Conservation (phyloP, 345 rosid genomes). For the Euphorbia lathyris region DNA sequence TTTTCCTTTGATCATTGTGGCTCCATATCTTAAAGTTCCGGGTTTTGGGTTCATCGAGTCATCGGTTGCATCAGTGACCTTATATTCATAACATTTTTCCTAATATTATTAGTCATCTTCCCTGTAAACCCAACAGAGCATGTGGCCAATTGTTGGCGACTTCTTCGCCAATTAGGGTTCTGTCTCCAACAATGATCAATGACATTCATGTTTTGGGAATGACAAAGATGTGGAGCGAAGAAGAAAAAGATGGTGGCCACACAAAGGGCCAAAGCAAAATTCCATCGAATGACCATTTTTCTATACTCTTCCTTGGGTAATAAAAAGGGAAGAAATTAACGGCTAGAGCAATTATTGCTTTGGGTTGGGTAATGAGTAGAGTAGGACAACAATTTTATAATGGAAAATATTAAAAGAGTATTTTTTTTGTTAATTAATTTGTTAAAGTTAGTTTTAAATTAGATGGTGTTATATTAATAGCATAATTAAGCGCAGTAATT, state of each 20-base stretch:
- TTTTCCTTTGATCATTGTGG: slow-evolving; percentile 48
- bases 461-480: no score
- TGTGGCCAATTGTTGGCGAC: slow-evolving; percentile 45
- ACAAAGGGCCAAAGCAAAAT: slow-evolving; percentile 19
- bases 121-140: slow-evolving; percentile 67
- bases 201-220: slow-evolving; percentile 39
- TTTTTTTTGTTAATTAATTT: no score
- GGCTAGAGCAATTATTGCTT: neutral
- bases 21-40: slow-evolving; percentile 65
- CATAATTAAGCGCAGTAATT: no score
- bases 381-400: neutral
- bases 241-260: slow-evolving; percentile 11
- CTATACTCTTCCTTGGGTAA: neutral
- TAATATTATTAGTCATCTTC: slow-evolving; percentile 59
- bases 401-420: neutral
- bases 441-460: no score
- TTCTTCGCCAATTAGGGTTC: slow-evolving; percentile 45
- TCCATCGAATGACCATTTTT: slow-evolving; percentile 11
- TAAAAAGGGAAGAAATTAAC: neutral
- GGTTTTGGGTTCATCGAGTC: slow-evolving; percentile 58
- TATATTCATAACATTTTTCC: slow-evolving; percentile 41
- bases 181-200: slow-evolving; percentile 71
- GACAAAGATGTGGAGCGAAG: neutral
- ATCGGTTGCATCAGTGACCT: slow-evolving; percentile 64
- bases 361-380: neutral